phyloP scores from a whole-genome alignment of 164 flowering plant species.

The Stephania cephalantha region DNA sequence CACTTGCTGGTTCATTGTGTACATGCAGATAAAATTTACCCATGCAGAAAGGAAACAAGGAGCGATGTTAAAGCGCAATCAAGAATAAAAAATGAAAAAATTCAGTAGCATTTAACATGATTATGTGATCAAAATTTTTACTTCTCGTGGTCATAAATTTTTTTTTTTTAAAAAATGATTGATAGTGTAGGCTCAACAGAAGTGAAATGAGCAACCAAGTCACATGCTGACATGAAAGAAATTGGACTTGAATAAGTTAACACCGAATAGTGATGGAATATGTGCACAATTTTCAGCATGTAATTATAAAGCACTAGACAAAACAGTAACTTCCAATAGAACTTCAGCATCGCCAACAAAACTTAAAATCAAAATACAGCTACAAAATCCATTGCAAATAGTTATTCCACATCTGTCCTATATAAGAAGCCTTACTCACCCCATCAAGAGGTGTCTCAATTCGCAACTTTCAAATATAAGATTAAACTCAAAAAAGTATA shows the following conservation, averaged over 20 bases:
- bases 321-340: background rate
- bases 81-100: no score
- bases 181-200: background rate
- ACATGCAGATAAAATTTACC: slow-evolving; percentile 5
- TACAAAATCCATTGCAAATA: no score
- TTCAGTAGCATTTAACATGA: background rate
- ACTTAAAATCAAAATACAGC: no score
- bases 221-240: background rate
- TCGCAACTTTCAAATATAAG: no score
- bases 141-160: background rate
- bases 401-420: no score
- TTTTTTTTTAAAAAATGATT: no score
- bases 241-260: background rate
- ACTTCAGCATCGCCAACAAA: background rate
- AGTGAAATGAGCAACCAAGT: background rate
- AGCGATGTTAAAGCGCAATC: background rate
- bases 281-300: background rate
- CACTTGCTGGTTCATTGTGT: slow-evolving; percentile 62
- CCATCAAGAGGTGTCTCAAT: no score
- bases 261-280: background rate
- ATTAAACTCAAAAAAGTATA: no score
- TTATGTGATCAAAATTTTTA: background rate
- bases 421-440: no score
- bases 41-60: slow-evolving; percentile 3
- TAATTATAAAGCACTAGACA: no score